Evolutionary conservation across 2,329 filamentous ascomycete species (phyloP), one percentile per base, ranked within the genome.

Genomic region (Botrytis sinoallii): DNA sequence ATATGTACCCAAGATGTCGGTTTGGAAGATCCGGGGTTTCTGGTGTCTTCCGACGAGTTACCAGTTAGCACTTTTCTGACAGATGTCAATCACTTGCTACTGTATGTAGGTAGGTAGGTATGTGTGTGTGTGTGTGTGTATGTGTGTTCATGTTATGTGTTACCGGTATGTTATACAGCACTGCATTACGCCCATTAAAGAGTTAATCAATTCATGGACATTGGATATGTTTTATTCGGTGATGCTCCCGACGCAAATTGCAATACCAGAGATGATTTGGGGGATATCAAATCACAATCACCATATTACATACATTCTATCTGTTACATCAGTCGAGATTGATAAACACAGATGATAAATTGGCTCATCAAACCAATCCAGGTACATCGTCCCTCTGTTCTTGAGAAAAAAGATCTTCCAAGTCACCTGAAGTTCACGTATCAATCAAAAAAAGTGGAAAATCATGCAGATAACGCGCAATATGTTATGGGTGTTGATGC

Each of bases 21-120:
- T 52, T 67, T 38, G 64, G 46, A 67, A 52, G 64, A 67, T 67
- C 64, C 42, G 64, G 46, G 64, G 44, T 67, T 57, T 52, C 32
- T 20, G 6, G 46, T 67, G 64, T 25, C 10, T 48, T 22, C 46
- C 46, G 25, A 44, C n/a, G 61, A 64, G n/a, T 64, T 44, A 44
- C 38, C 40, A 29, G 7, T 4, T 8, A 32, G 0, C 52, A 57
- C 18, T 44, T 44, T 40, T 67, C 32, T 67, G 44, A 67, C 44
- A 52, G 44, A 66, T 52, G 63, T 35, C 59, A 61, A 38, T 55
- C 59, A 38, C 9, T 25, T 55, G n/a, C n/a, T 29, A 55, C n/a
- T n/a, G n/a, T 8, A 29, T 55, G 25, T 55, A 55, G 25, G 25
- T 55, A n/a, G 22, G 8, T 48, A 9, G 20, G 46, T 25, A 1